Conservation (phyloP, 2,329 filamentous ascomycete species). For the Botrytis deweyae region DNA sequence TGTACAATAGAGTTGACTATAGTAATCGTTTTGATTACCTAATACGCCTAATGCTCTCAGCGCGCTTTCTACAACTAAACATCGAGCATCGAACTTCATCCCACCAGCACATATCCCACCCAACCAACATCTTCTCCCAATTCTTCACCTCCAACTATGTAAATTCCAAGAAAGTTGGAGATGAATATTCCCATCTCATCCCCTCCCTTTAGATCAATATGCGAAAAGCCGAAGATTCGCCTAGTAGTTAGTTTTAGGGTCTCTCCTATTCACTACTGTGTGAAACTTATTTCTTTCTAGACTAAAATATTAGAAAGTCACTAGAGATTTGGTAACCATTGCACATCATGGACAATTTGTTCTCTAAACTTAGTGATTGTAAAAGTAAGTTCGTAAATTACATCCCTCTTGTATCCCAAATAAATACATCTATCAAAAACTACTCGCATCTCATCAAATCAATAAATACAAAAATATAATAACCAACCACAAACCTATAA, state of each 20-base stretch:
- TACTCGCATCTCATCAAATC: background rate
- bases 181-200: background rate
- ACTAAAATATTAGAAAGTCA: background rate
- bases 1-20: too few species aligned
- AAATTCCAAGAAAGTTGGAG: too few species aligned
- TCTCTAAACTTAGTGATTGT: background rate
- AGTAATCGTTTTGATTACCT: too few species aligned
- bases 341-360: background rate
- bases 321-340: too few species aligned
- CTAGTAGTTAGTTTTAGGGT: background rate
- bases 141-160: too few species aligned
- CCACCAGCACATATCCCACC: too few species aligned
- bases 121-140: too few species aligned
- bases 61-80: too few species aligned
- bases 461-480: background rate
- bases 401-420: background rate
- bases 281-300: background rate
- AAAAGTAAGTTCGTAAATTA: background rate
- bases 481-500: constrained; percentile 39
- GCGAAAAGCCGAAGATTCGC: background rate
- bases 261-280: background rate
- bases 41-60: too few species aligned
- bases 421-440: background rate
- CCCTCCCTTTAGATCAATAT: background rate
- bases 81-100: too few species aligned